Evolutionary conservation across 805 yeast genomes (phyloP).

Genomic region (Nakazawaea holstii): DNA sequence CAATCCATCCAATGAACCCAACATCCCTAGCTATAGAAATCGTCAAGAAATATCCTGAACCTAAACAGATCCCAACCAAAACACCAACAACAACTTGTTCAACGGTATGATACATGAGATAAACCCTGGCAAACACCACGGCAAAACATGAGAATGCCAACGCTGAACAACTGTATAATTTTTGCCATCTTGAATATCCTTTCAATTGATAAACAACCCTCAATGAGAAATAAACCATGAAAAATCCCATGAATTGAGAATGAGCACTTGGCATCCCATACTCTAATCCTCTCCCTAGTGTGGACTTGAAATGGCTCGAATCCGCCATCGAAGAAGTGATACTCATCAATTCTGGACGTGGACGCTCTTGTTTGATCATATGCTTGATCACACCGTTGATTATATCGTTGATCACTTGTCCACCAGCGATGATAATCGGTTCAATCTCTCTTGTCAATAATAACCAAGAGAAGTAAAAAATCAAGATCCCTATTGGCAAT

Average conservation of each 20-base stretch:
- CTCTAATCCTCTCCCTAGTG: constrained; percentile 35
- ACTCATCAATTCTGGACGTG: constrained; percentile 25
- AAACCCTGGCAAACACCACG: constrained; percentile 68
- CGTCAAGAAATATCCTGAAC: constrained; percentile 49
- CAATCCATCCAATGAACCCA: constrained; percentile 63
- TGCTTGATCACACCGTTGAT: constrained; percentile 65
- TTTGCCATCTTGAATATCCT: constrained; percentile 20
- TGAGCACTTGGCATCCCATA: constrained; percentile 99
- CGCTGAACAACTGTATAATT: constrained; percentile 23
- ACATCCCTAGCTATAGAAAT: constrained; percentile 53
- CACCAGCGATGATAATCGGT: constrained; percentile 76
- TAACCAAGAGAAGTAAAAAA: constrained; percentile 81
- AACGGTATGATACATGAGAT: constrained; percentile 69
- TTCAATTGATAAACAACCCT: constrained; percentile 38
- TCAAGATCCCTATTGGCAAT: constrained; percentile 71
- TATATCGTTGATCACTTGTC: constrained; percentile 77
- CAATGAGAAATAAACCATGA: constrained; percentile 51
- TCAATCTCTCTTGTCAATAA: constrained; percentile 78
- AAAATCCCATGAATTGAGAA: constrained; percentile 91
- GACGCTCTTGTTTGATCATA: constrained; percentile 67
- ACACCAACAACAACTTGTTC: constrained; percentile 75
- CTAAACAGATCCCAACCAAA: constrained; percentile 54
- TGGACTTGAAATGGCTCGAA: constrained; percentile 28
- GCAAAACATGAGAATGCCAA: constrained; percentile 23
- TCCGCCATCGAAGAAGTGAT: constrained; percentile 14